Percentiles rank a stretch among this genome's conserved stretches.
These are phyloP conservation scores for Fusarium annulatum DNA, from an alignment of 2,329 filamentous ascomycete species.

Conservation along the genomic window DNA sequence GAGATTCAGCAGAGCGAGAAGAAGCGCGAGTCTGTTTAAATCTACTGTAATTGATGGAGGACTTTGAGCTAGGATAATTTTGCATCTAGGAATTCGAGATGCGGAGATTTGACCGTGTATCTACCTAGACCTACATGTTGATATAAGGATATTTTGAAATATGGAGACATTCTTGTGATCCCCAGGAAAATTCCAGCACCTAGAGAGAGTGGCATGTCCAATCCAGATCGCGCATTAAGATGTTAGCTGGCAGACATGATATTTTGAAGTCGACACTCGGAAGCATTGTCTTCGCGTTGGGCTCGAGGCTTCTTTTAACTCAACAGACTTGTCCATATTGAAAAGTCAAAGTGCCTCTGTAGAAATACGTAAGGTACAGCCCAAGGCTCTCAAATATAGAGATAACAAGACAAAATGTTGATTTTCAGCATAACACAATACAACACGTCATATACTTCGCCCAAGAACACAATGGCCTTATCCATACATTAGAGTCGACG, in stretches of 20 bases:
- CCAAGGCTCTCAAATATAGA: neutral
- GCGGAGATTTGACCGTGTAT: neutral
- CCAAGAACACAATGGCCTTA: neutral
- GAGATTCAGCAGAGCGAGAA: slow-evolving; percentile 39
- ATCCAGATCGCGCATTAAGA: neutral
- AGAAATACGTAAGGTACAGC: neutral
- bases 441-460: neutral
- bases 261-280: neutral
- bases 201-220: neutral
- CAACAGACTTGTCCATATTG: neutral
- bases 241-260: neutral
- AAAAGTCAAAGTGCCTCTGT: neutral
- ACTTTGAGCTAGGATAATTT: neutral
- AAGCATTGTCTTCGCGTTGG: neutral
- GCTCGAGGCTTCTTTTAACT: neutral
- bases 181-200: no score
- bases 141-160: slow-evolving; percentile 6
- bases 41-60: neutral
- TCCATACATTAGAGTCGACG: neutral
- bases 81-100: slow-evolving; percentile 1
- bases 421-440: neutral
- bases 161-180: neutral
- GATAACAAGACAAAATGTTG: neutral
- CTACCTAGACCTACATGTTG: neutral
- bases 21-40: slow-evolving; percentile 37